Base-by-base conservation (phyloP, 2,329 filamentous ascomycete species). In the Ophiosphaerella korrae region DNA sequence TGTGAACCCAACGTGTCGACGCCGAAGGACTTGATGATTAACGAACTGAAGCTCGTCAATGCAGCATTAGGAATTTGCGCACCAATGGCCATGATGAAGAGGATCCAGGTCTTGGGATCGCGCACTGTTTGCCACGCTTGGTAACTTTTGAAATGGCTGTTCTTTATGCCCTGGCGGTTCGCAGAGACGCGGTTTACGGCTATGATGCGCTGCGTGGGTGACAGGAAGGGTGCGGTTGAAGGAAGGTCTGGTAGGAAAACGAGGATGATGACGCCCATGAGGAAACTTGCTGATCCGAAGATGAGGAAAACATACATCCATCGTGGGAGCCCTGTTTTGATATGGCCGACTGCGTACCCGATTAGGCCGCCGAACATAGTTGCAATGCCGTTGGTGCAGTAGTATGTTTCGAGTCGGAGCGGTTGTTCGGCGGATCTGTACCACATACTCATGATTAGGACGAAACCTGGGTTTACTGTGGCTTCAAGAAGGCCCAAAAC, bases 1-100 rank as follows among this genome's bases (percentile, higher is more conserved):
- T 84, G 81, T 84, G 94, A 42, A 94, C 94, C 2, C 89, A 97
- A 74, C 82, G 92, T 39, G 86, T 97, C 76, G 96, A 97, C 62
- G 90, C 90, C 16, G 90, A 97, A 75, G 89, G 77, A 77, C n/a
- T 70, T 69, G 45, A 82, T 74, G 45, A 81, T 78, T 14, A 81
- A 72, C 9, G 76, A 78, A 1, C 74, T 76, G 55, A 81, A 80
- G 53, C 75, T 82, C 0, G 83, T 84, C 34, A 84, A 63, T 0
- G 82, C 82, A 0, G 80, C 77, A 48, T 85, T 85, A 0, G 82
- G 82, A 1, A 85, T 74, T 54, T 84, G 81, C 0, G 82, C 81
- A 0, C 78, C 81, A 13, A 78, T 72, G 1, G 80, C 66, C 66
- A 71, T 71, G 21, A 69, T 46, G 29, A 67, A 65, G 12, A 77